phyloP scores from a whole-genome alignment of 2,329 filamentous ascomycete species.

The Cryphonectria carpinicola region DNA sequence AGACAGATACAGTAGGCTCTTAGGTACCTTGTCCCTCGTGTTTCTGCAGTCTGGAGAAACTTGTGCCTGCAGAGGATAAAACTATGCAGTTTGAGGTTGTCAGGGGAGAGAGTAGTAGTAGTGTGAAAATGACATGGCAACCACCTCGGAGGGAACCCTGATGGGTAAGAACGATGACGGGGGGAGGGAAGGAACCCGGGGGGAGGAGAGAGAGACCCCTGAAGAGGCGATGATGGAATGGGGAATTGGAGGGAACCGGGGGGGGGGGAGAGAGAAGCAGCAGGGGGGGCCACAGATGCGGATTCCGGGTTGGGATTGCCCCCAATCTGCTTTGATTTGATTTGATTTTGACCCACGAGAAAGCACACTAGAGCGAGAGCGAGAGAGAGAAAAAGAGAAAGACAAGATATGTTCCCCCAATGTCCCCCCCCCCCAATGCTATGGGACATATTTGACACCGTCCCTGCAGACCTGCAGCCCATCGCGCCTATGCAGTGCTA shows the following conservation, averaged over 20 bases:
- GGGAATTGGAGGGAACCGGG: background rate
- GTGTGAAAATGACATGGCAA: background rate
- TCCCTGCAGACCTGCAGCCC: constrained; percentile 7
- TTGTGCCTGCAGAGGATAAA: background rate
- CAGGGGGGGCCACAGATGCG: background rate
- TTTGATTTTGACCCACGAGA: background rate
- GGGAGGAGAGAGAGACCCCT: too few relatives aligned
- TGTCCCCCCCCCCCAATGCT: background rate
- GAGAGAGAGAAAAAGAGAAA: background rate
- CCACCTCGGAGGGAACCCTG: constrained; percentile 1
- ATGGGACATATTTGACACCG: background rate
- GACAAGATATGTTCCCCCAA: background rate
- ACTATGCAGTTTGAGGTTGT: background rate
- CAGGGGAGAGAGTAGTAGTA: background rate
- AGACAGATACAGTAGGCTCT: background rate
- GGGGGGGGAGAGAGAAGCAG: too few relatives aligned
- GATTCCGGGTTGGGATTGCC: background rate
- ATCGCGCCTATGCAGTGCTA: constrained; percentile 5
- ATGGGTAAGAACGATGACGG: background rate
- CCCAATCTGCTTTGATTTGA: constrained; percentile 4
- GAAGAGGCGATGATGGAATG: background rate
- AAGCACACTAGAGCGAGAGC: background rate
- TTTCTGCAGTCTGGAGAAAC: background rate
- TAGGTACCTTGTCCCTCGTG: background rate
- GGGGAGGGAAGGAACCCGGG: too few relatives aligned